These are phyloP conservation scores for Neonectria punicea DNA, from an alignment of 2,329 filamentous ascomycete species.

Conservation along the genomic window DNA sequence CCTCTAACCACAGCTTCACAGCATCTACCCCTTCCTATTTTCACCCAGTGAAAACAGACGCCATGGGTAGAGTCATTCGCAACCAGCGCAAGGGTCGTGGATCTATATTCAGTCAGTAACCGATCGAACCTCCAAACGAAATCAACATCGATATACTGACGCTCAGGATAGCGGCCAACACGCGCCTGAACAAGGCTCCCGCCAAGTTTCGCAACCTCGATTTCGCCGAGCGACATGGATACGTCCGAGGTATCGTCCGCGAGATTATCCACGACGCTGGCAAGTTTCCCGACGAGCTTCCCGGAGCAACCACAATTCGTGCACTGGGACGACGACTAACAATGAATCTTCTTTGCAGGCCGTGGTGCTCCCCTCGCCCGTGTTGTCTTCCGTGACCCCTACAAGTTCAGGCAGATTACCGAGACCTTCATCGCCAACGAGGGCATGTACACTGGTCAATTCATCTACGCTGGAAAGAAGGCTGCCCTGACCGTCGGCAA, in stretches of 20 bases:
- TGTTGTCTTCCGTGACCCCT: constrained; percentile 97
- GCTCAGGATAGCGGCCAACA: constrained; percentile 72
- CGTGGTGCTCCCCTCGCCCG: constrained; percentile 97
- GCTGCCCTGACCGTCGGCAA: constrained; percentile 97
- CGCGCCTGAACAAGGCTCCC: constrained; percentile 86
- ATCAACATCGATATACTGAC: constrained; percentile 47
- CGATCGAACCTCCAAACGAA: constrained; percentile 39
- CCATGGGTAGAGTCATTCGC: constrained; percentile 71
- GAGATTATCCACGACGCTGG: constrained; percentile 99
- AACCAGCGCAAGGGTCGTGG: constrained; percentile 72
- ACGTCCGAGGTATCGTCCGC: constrained; percentile 97
- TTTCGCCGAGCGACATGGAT: constrained; percentile 96
- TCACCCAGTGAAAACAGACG: constrained; percentile 51
- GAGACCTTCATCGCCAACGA: constrained; percentile 99
- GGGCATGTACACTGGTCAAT: constrained; percentile 99
- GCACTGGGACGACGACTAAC: constrained; percentile 39
- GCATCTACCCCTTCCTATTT: constrained; percentile 47
- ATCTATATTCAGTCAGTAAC: constrained; percentile 66
- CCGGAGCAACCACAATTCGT: constrained; percentile 24
- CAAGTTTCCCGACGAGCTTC: constrained; percentile 45
- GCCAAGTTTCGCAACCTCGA: constrained; percentile 97
- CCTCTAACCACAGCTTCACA: constrained; percentile 46
- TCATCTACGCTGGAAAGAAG: constrained; percentile 99
- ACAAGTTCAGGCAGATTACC: constrained; percentile 96
- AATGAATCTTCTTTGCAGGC: constrained; percentile 47